Percentiles rank a stretch among this genome's conserved stretches.
These are phyloP conservation scores for Oryza australiensis DNA, from an alignment of 176 grass and related monocot genomes.

Conservation along the genomic window DNA sequence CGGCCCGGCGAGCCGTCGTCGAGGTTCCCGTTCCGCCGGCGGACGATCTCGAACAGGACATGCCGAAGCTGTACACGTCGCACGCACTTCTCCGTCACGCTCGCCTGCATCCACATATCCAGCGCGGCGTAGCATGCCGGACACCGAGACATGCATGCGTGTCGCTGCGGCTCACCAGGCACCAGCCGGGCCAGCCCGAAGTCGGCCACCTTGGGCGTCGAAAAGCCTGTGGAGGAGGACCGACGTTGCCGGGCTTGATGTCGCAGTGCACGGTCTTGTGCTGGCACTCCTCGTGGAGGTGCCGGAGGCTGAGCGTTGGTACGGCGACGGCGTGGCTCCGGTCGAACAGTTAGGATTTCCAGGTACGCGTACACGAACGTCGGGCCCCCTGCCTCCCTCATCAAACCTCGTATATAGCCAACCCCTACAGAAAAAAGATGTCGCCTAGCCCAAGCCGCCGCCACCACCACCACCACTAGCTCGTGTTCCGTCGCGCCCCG, in stretches of 20 bases:
- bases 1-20: background rate
- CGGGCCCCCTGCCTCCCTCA: too few species aligned
- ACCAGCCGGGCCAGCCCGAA: slow-evolving; percentile 38
- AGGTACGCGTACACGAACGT: too few species aligned
- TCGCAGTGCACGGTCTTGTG: slow-evolving; percentile 51
- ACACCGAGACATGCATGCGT: background rate
- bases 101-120: slow-evolving; percentile 2
- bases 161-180: slow-evolving; percentile 1
- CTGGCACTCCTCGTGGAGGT: slow-evolving; percentile 57
- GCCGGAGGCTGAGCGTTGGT: slow-evolving; percentile 28
- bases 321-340: slow-evolving; percentile 25
- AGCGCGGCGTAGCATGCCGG: slow-evolving; percentile 31
- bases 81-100: slow-evolving; percentile 35
- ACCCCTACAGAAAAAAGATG: too few species aligned
- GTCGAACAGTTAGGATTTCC: slow-evolving; percentile 32
- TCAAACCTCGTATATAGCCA: too few species aligned
- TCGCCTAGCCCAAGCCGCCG: too few species aligned
- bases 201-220: slow-evolving; percentile 39
- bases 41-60: slow-evolving; percentile 34
- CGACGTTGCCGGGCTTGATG: slow-evolving; percentile 45
- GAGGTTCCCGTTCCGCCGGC: slow-evolving; percentile 12
- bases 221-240: slow-evolving; percentile 32
- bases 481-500: too few species aligned
- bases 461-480: too few species aligned
- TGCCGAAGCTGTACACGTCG: slow-evolving; percentile 41